Conservation (phyloP, 768 basidiomycete species). For the Macrocybe gigantea region DNA sequence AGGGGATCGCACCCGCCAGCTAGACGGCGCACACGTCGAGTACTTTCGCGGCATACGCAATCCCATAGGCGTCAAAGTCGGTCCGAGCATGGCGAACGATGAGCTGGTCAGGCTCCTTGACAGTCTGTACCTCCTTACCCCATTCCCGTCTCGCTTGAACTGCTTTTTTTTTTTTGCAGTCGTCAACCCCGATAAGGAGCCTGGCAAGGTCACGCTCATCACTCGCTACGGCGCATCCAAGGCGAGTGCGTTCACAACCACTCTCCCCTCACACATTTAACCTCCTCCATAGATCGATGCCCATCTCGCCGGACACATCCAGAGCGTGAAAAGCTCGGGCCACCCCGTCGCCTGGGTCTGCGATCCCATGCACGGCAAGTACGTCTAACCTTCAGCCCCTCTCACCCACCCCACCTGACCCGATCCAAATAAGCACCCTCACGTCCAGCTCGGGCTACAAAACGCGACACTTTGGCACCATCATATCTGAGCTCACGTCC, state of each 20-base stretch:
- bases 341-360: constrained; percentile 94
- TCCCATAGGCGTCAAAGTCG: constrained; percentile 94
- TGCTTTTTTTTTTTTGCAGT: constrained; percentile 36
- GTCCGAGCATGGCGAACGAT: constrained; percentile 74
- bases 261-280: constrained; percentile 1
- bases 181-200: constrained; percentile 80
- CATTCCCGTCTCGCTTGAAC: neutral
- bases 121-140: constrained; percentile 41
- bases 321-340: constrained; percentile 67
- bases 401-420: neutral
- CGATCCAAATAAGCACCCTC: constrained; percentile 53
- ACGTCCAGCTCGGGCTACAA: constrained; percentile 80
- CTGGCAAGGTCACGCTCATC: constrained; percentile 83
- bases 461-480: constrained; percentile 84
- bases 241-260: constrained; percentile 29
- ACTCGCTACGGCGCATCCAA: constrained; percentile 90
- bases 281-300: constrained; percentile 52
- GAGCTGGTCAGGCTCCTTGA: constrained; percentile 76
- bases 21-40: constrained; percentile 92
- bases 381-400: constrained; percentile 20
- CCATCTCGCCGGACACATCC: constrained; percentile 76
- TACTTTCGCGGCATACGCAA: constrained; percentile 91
- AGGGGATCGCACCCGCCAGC: constrained; percentile 90
- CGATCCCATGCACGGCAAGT: constrained; percentile 99
- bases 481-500: constrained; percentile 81